A percentile compares a stretch with the other conserved stretches of the same genome.
phyloP scores from a whole-genome alignment of 176 grass and related monocot species.

The Musa troglodytarum region DNA sequence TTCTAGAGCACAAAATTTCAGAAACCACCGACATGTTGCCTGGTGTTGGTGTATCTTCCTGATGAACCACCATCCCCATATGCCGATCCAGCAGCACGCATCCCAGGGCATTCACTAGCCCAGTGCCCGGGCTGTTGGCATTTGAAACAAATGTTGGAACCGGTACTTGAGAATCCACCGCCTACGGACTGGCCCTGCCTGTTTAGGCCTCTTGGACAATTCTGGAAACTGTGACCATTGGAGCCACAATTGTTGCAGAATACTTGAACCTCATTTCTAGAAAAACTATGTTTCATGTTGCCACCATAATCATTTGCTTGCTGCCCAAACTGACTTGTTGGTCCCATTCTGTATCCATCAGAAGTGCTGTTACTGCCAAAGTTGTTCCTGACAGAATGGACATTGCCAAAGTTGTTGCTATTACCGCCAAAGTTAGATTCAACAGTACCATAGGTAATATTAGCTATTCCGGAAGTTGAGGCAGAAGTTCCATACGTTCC shows the following conservation, averaged over 20 bases:
- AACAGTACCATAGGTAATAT: conserved; percentile 9
- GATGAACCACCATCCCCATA: conserved; percentile 24
- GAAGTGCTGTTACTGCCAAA: conserved; percentile 12
- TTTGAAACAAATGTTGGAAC: conserved; percentile 37
- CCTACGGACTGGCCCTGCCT: conserved; percentile 36
- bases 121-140: conserved; percentile 64
- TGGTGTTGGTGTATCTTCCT: conserved; percentile 24
- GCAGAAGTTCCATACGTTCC: conserved; percentile 8
- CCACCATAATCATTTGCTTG: conserved; percentile 12
- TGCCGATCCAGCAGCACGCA: conserved; percentile 3
- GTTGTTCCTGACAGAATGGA: conserved; percentile 22
- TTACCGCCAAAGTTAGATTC: neutral
- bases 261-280: conserved; percentile 13
- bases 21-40: conserved; percentile 35
- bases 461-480: conserved; percentile 6
- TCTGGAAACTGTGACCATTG: conserved; percentile 41
- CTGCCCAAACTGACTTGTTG: conserved; percentile 19
- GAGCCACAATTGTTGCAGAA: conserved; percentile 35
- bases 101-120: conserved; percentile 43
- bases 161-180: conserved; percentile 15
- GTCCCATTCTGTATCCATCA: too few species aligned
- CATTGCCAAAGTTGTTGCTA: neutral
- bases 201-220: conserved; percentile 31
- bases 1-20: conserved; percentile 9
- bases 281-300: conserved; percentile 6